These are phyloP conservation scores for Venustampulla echinocandica DNA, from an alignment of 495 filamentous ascomycete genomes.

Conservation along the genomic window DNA sequence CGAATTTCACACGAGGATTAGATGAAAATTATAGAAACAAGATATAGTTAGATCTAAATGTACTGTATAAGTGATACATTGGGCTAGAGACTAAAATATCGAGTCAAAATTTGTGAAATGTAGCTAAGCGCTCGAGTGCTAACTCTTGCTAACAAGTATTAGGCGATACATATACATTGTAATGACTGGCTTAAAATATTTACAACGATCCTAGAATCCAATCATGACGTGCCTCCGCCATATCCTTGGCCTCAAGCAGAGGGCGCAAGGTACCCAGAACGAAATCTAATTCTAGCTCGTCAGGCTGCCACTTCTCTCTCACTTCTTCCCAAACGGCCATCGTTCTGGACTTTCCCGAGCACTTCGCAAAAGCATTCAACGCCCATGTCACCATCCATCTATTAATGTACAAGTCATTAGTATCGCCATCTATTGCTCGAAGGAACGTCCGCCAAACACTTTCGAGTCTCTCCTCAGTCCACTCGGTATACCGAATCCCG, in stretches of 20 bases:
- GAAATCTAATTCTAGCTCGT: conserved; percentile 16
- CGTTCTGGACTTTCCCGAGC: conserved; percentile 27
- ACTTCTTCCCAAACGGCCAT: conserved; percentile 30
- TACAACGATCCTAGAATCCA: not conserved
- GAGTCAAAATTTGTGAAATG: no score
- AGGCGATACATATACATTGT: no score
- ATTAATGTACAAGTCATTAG: conserved; percentile 31
- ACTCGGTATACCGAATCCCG: conserved; percentile 47
- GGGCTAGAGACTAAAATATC: no score
- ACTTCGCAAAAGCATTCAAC: conserved; percentile 38
- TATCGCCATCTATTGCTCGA: conserved; percentile 28
- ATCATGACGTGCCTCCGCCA: not conserved
- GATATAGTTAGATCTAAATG: no score
- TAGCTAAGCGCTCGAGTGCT: no score
- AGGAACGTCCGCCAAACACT: conserved; percentile 39
- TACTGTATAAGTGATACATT: no score
- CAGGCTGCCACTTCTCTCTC: conserved; percentile 16
- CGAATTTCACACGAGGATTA: no score
- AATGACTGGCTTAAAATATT: no score
- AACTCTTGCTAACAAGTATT: no score
- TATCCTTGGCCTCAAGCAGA: conserved; percentile 10
- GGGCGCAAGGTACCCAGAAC: conserved; percentile 14
- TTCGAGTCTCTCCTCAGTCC: conserved; percentile 53
- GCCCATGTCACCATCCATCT: conserved; percentile 42
- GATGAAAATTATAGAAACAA: no score